Evolutionary conservation across 192 early-diverging fungal species (phyloP).

Genomic region (Dissophora ornata): DNA sequence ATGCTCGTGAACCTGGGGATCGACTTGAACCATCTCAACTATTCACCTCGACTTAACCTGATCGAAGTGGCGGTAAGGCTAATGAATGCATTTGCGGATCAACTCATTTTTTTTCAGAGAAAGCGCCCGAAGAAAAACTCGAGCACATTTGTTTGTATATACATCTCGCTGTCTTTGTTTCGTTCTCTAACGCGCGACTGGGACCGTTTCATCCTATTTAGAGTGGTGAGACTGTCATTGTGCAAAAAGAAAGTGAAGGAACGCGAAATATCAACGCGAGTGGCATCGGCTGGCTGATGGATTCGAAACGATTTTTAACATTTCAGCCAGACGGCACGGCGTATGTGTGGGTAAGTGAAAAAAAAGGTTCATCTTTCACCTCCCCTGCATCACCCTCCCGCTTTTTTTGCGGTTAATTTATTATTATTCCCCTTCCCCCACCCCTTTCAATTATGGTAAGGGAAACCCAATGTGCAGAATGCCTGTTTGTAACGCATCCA

Average conservation of each 20-base stretch:
- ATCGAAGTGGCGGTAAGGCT: constrained; percentile 10
- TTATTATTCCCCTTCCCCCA: no score
- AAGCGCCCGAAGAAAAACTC: no score
- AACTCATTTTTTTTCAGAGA: not conserved
- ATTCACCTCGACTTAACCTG: constrained; percentile 16
- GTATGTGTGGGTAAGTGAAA: constrained; percentile 29
- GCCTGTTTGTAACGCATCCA: not conserved
- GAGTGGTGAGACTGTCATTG: constrained; percentile 30
- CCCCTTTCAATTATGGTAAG: not conserved
- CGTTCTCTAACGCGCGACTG: not conserved
- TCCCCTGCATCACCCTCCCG: no score
- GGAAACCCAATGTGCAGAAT: no score
- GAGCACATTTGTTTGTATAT: no score
- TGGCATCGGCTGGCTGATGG: constrained; percentile 33
- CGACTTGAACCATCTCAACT: not conserved
- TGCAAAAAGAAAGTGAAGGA: constrained; percentile 12
- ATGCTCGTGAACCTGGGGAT: constrained; percentile 35
- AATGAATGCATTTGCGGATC: no score
- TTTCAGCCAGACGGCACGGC: not conserved
- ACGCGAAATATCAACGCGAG: constrained; percentile 11
- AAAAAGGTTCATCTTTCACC: no score
- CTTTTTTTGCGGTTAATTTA: not conserved
- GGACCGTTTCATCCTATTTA: not conserved
- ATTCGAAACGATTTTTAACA: constrained; percentile 34
- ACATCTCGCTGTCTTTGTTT: not conserved